A percentile compares a stretch with the other conserved stretches of the same genome.
Conservation (phyloP, 108 stramenopile genomes). For the Cyclostephanos invisitatus region DNA sequence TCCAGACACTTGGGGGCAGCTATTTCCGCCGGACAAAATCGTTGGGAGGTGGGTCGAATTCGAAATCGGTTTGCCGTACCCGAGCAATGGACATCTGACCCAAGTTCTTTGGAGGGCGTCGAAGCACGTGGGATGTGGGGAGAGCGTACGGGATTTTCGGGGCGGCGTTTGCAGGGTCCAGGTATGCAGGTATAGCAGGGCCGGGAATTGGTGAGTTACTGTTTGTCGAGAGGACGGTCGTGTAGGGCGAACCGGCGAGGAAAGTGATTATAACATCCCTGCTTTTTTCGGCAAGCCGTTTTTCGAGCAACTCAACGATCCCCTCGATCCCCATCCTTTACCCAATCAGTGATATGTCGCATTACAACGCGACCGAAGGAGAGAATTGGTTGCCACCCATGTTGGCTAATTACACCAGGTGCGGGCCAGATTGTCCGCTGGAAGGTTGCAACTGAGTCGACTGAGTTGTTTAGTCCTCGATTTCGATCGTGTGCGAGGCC, state of each 20-base stretch:
- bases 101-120: constrained; percentile 40
- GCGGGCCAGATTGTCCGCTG: constrained; percentile 9
- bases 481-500: no score
- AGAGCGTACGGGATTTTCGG: constrained; percentile 24
- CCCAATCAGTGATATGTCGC: constrained; percentile 22
- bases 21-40: constrained; percentile 39
- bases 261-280: neutral
- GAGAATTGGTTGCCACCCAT: constrained; percentile 40
- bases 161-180: constrained; percentile 41
- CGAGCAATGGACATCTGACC: constrained; percentile 46
- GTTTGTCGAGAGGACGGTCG: neutral
- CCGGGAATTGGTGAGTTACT: constrained; percentile 37
- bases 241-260: neutral
- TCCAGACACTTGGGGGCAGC: constrained; percentile 41
- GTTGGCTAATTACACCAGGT: constrained; percentile 30
- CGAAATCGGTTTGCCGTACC: constrained; percentile 41
- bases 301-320: neutral
- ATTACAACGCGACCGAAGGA: constrained; percentile 27
- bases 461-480: no score
- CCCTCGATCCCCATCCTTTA: neutral
- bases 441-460: constrained; percentile 7
- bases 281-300: neutral
- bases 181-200: constrained; percentile 47
- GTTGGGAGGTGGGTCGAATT: constrained; percentile 46
- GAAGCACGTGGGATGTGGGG: constrained; percentile 47